A percentile compares a stretch with the other conserved stretches of the same genome.
phyloP scores from a whole-genome alignment of 805 yeast genomes.

The Candida silvicultrix region DNA sequence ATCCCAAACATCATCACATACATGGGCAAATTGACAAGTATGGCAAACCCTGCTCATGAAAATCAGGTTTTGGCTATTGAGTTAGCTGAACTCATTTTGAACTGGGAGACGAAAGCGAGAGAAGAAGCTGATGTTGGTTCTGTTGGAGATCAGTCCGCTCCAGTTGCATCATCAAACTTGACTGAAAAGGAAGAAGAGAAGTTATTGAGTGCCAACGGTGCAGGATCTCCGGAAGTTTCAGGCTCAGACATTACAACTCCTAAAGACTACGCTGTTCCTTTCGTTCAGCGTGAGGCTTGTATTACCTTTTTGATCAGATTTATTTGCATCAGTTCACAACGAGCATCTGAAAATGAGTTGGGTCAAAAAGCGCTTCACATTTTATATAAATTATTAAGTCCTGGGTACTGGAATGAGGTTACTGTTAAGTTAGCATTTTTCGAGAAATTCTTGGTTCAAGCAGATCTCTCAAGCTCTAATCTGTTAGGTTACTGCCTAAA shows the following conservation, averaged over 20 bases:
- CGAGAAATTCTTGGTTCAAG: conserved; percentile 76
- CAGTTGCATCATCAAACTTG: conserved; percentile 26
- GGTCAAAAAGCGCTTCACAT: conserved; percentile 81
- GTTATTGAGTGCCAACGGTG: conserved; percentile 6
- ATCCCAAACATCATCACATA: conserved; percentile 85
- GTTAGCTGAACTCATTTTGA: conserved; percentile 74
- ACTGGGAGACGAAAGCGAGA: conserved; percentile 68
- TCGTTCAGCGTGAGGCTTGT: conserved; percentile 81
- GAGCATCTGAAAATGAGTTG: conserved; percentile 77
- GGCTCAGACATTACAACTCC: conserved; percentile 38
- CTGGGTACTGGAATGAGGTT: conserved; percentile 81
- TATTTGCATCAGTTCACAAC: conserved; percentile 78
- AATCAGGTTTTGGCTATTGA: conserved; percentile 85
- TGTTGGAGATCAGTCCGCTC: conserved; percentile 13
- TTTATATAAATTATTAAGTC: conserved; percentile 63
- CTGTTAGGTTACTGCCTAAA: conserved; percentile 77
- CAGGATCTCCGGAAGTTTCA: conserved; percentile 16
- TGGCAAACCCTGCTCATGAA: conserved; percentile 72
- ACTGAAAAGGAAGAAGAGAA: conserved; percentile 22
- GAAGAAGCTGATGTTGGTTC: conserved; percentile 12
- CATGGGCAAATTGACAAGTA: conserved; percentile 81
- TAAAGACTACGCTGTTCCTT: conserved; percentile 54
- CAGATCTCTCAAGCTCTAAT: conserved; percentile 65
- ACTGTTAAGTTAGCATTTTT: conserved; percentile 82
- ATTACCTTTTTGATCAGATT: conserved; percentile 83